A percentile compares a stretch with the other conserved stretches of the same genome.
phyloP scores from a whole-genome alignment of 1,284 basidiomycete species.

The Apiotrichum laibachii region DNA sequence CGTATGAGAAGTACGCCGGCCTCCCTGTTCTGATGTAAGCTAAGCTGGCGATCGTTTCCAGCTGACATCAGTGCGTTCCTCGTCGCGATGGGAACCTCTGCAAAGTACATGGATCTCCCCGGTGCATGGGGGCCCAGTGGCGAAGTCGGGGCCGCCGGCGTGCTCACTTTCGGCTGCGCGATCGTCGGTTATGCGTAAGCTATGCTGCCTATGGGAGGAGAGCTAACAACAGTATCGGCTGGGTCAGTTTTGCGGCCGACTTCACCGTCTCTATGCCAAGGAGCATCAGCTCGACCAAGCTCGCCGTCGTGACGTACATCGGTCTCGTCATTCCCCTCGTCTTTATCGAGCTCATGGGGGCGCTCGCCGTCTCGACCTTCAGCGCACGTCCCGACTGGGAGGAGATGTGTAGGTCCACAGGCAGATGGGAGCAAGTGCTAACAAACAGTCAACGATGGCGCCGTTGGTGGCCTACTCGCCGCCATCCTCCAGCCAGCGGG shows the following conservation, averaged over 20 bases:
- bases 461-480: constrained; percentile 40
- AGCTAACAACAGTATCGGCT: too few species aligned
- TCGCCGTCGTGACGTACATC: constrained; percentile 48
- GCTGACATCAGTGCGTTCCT: neutral
- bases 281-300: constrained; percentile 27
- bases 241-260: too few species aligned
- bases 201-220: neutral
- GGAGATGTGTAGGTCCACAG: neutral
- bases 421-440: too few species aligned
- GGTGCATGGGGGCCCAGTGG: constrained; percentile 30
- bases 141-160: constrained; percentile 29
- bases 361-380: constrained; percentile 35
- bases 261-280: too few species aligned
- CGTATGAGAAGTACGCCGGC: constrained; percentile 52
- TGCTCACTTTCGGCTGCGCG: constrained; percentile 35
- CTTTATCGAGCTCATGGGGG: constrained; percentile 53
- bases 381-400: constrained; percentile 5
- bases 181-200: constrained; percentile 22
- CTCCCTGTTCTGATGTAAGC: constrained; percentile 46
- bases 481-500: constrained; percentile 33
- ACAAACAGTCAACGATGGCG: neutral
- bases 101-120: constrained; percentile 30
- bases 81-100: constrained; percentile 16
- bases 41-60: neutral
- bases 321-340: constrained; percentile 51